A percentile compares a stretch with the other conserved stretches of the same genome.
These are phyloP conservation scores for Nothophaeocryptopus gaeumannii DNA, from an alignment of 2,329 filamentous ascomycete genomes.

Conservation along the genomic window DNA sequence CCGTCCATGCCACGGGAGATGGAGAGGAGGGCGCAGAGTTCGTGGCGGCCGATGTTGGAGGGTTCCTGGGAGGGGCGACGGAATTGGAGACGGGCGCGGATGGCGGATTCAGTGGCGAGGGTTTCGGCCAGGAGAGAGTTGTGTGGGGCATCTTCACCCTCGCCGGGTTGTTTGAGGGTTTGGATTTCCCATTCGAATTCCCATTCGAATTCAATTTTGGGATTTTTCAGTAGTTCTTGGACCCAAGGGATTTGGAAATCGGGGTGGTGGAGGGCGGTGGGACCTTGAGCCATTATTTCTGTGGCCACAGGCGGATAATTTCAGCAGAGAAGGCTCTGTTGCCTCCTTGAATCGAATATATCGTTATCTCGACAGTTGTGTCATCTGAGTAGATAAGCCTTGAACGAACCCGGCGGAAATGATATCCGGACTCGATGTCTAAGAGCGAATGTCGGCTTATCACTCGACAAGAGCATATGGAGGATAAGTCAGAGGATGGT, in stretches of 20 bases:
- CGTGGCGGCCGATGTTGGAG: conserved; percentile 13
- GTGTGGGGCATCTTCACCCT: not conserved
- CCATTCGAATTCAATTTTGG: not conserved
- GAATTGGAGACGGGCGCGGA: conserved; percentile 21
- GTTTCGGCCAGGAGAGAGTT: conserved; percentile 21
- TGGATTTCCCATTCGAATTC: not conserved
- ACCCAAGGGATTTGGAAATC: conserved; percentile 18
- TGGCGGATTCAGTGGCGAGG: conserved; percentile 12
- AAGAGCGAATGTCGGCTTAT: too few relatives aligned
- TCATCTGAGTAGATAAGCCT: too few relatives aligned
- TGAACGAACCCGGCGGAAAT: too few relatives aligned
- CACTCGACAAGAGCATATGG: too few relatives aligned
- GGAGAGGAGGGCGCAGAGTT: conserved; percentile 23
- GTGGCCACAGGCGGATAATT: too few relatives aligned
- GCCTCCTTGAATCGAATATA: too few relatives aligned
- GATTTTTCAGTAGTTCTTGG: conserved; percentile 8
- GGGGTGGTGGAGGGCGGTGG: conserved; percentile 2
- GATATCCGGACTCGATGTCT: too few relatives aligned
- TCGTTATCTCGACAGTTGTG: too few relatives aligned
- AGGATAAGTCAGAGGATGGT: too few relatives aligned
- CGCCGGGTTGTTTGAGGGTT: not conserved
- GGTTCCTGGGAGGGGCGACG: conserved; percentile 19
- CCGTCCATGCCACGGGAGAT: conserved; percentile 24
- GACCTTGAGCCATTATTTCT: too few relatives aligned
- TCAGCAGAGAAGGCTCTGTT: too few relatives aligned